These are phyloP conservation scores for Lichtheimia ramosa DNA, from an alignment of 371 early-diverging fungal genomes.

Conservation along the genomic window DNA sequence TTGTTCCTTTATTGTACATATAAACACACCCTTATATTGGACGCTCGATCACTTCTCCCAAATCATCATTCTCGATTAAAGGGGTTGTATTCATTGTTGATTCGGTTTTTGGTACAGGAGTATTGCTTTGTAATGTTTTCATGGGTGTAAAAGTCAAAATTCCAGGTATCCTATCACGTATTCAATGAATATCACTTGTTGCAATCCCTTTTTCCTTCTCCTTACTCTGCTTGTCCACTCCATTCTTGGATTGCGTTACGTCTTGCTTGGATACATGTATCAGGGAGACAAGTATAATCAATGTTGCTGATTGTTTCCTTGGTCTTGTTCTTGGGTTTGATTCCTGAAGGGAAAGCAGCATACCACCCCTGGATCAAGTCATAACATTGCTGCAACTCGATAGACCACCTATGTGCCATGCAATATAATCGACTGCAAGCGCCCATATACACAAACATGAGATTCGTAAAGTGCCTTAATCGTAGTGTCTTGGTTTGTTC, in stretches of 20 bases:
- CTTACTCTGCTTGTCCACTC: constrained; percentile 10
- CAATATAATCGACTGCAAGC: constrained; percentile 34
- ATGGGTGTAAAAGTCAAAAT: background rate
- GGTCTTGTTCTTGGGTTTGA: constrained; percentile 13
- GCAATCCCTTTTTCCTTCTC: background rate
- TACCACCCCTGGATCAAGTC: constrained; percentile 32
- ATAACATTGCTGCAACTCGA: constrained; percentile 38
- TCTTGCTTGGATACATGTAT: constrained; percentile 4
- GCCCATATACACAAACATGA: constrained; percentile 37
- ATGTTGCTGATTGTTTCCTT: constrained; percentile 12
- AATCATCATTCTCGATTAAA: constrained; percentile 9
- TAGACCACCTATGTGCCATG: constrained; percentile 24
- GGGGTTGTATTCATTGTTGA: constrained; percentile 1
- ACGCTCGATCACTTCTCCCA: constrained; percentile 11
- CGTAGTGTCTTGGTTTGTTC: constrained; percentile 33
- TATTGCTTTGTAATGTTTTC: background rate
- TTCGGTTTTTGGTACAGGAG: background rate
- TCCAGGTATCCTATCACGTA: constrained; percentile 12
- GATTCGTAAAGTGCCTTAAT: constrained; percentile 38
- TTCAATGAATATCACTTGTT: background rate
- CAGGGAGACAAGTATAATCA: constrained; percentile 8
- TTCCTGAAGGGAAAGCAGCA: constrained; percentile 30
- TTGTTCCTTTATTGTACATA: constrained; percentile 10
- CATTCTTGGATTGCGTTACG: constrained; percentile 6
- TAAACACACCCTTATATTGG: background rate